Conservation (phyloP, 1,284 basidiomycete genomes). For the Rhodotorula sp. region DNA sequence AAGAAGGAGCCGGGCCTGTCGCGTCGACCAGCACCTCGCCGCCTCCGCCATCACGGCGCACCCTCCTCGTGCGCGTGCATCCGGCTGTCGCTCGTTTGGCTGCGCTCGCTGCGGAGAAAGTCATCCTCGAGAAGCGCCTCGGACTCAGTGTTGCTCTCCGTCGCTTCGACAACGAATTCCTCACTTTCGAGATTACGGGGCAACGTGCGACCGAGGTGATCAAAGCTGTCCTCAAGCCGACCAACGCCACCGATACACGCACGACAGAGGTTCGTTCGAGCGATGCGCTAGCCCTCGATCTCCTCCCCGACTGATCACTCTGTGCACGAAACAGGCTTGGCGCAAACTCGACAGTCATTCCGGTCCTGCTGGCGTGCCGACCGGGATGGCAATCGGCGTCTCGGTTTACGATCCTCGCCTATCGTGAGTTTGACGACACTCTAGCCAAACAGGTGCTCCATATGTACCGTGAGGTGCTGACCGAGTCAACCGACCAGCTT, state of each 20-base stretch:
- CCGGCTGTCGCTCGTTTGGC: slow-evolving; percentile 57
- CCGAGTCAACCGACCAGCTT: slow-evolving; percentile 56
- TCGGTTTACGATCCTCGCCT: slow-evolving; percentile 76
- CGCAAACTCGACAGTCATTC: slow-evolving; percentile 54
- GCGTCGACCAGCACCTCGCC: slow-evolving; percentile 1
- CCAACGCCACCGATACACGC: slow-evolving; percentile 48
- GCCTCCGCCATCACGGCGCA: slow-evolving; percentile 46
- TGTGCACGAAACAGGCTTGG: slow-evolving; percentile 62
- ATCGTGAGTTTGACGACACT: slow-evolving; percentile 53
- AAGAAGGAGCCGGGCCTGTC: slow-evolving; percentile 46
- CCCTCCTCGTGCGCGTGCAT: slow-evolving; percentile 74
- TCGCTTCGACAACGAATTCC: slow-evolving; percentile 11
- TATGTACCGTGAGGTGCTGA: no score
- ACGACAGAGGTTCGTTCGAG: slow-evolving; percentile 9
- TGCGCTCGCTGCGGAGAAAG: background rate
- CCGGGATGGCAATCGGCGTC: slow-evolving; percentile 72
- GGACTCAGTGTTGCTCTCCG: background rate
- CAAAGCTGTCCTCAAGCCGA: slow-evolving; percentile 65
- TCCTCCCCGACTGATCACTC: background rate
- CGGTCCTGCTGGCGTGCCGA: slow-evolving; percentile 64
- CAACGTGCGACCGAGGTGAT: slow-evolving; percentile 76
- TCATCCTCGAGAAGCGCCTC: background rate
- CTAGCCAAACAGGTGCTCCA: no score
- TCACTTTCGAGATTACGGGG: slow-evolving; percentile 82
- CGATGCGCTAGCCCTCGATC: background rate